phyloP scores from a whole-genome alignment of 2,329 filamentous ascomycete species.

The Colletotrichum sublineola region DNA sequence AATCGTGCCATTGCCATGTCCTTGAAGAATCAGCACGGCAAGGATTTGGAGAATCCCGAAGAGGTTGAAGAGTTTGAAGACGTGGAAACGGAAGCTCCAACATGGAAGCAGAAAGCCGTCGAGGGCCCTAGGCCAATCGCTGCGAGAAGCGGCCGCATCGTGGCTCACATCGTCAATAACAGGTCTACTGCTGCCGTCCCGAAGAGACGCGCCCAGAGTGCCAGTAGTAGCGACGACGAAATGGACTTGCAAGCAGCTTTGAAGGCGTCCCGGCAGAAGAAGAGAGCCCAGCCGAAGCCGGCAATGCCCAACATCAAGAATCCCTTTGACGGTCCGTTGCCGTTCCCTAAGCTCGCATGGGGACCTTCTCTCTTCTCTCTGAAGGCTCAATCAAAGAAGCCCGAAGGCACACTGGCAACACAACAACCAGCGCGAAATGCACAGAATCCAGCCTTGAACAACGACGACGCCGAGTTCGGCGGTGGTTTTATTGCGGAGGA shows the following conservation, averaged over 20 bases:
- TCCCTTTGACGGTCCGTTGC: conserved; percentile 82
- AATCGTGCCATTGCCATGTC: conserved; percentile 88
- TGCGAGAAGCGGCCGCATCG: conserved; percentile 68
- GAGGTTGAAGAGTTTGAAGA: conserved; percentile 64
- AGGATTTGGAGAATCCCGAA: conserved; percentile 52
- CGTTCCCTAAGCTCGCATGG: conserved; percentile 88
- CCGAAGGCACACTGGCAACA: neutral
- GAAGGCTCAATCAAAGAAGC: conserved; percentile 47
- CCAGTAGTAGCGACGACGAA: conserved; percentile 77
- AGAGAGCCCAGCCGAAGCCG: conserved; percentile 58
- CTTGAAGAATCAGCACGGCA: conserved; percentile 72
- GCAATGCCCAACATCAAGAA: conserved; percentile 68
- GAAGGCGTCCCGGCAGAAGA: conserved; percentile 75
- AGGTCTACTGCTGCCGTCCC: conserved; percentile 73
- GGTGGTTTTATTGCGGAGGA: conserved; percentile 55
- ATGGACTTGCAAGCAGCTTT: conserved; percentile 84
- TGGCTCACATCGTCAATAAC: conserved; percentile 81
- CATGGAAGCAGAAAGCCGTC: conserved; percentile 70
- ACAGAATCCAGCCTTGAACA: conserved; percentile 16
- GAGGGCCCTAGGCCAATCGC: conserved; percentile 65
- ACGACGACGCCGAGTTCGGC: conserved; percentile 46
- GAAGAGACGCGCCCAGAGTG: conserved; percentile 61
- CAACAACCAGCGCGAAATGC: conserved; percentile 37
- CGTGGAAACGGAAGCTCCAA: conserved; percentile 58
- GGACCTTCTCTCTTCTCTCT: conserved; percentile 71